Conservation (phyloP, 2,329 filamentous ascomycete genomes). For the Trichoderma breve region DNA sequence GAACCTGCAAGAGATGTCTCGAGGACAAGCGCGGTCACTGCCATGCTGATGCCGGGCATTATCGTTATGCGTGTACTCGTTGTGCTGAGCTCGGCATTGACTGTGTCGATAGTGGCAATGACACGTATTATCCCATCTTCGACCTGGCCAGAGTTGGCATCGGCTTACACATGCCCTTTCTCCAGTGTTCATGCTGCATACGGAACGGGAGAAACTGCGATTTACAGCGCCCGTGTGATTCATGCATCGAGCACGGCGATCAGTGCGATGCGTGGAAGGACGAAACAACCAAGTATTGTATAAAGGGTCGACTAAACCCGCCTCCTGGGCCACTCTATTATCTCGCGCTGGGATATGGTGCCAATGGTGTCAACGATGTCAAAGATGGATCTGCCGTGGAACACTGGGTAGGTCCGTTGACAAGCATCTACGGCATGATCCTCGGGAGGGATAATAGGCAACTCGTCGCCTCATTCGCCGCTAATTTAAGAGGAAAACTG, state of each 20-base stretch:
- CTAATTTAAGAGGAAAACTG: background rate
- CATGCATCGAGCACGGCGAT: conserved; percentile 27
- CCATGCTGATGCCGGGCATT: conserved; percentile 19
- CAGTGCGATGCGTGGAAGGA: conserved; percentile 21
- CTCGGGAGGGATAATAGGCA: background rate
- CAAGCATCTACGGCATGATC: conserved; percentile 22
- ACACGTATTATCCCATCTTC: conserved; percentile 26
- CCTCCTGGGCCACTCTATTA: conserved; percentile 36
- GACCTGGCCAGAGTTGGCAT: conserved; percentile 35
- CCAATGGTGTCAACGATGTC: conserved; percentile 29
- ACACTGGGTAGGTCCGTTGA: conserved; percentile 29
- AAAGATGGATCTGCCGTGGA: conserved; percentile 28
- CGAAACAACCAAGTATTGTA: conserved; percentile 21
- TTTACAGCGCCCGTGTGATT: conserved; percentile 39
- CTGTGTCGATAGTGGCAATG: conserved; percentile 24
- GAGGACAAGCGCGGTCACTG: conserved; percentile 23
- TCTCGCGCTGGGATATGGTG: conserved; percentile 32
- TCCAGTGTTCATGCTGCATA: conserved; percentile 28
- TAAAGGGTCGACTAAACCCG: conserved; percentile 21
- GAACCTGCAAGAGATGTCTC: conserved; percentile 22
- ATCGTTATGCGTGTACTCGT: conserved; percentile 26
- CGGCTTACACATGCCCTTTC: conserved; percentile 30
- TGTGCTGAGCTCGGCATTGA: conserved; percentile 34
- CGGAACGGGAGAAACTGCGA: conserved; percentile 32
- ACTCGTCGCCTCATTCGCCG: background rate